phyloP scores from a whole-genome alignment of 2,329 filamentous ascomycete genomes.

The Dactylonectria estremocensis region DNA sequence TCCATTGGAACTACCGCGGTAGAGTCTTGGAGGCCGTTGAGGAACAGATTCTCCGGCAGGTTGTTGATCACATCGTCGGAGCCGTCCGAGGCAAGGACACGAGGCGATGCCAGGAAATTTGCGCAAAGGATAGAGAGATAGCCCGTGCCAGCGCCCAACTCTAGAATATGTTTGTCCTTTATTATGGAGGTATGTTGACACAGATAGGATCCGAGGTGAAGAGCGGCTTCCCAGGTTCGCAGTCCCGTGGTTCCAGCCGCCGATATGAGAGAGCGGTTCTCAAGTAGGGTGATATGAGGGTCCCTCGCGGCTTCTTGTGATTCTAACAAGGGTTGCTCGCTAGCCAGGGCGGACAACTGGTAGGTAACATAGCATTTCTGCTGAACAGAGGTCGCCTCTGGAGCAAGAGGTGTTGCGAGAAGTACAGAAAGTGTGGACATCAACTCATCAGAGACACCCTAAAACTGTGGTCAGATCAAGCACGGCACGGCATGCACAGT shows the following conservation, averaged over 20 bases:
- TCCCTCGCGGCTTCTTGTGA: background rate
- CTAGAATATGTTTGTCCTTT: constrained; percentile 72
- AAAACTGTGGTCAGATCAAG: constrained; percentile 46
- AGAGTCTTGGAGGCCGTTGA: constrained; percentile 74
- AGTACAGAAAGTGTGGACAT: constrained; percentile 78
- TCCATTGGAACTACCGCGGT: constrained; percentile 65
- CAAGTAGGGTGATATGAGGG: constrained; percentile 72
- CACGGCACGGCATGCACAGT: background rate
- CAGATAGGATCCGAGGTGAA: constrained; percentile 81
- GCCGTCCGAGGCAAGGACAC: constrained; percentile 81
- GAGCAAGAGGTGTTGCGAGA: constrained; percentile 74
- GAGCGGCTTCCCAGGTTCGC: constrained; percentile 85
- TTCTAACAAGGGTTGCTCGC: constrained; percentile 25
- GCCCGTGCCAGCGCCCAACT: constrained; percentile 84
- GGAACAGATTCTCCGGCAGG: constrained; percentile 76
- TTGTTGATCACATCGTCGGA: constrained; percentile 80
- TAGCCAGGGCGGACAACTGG: constrained; percentile 56
- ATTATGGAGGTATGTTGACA: constrained; percentile 64
- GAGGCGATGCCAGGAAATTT: constrained; percentile 72
- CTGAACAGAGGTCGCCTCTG: constrained; percentile 77
- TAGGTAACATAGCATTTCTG: constrained; percentile 85
- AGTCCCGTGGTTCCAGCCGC: constrained; percentile 82
- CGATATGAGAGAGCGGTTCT: constrained; percentile 78
- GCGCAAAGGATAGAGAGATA: constrained; percentile 82
- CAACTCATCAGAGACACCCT: constrained; percentile 89